Evolutionary conservation across 768 basidiomycete genomes (phyloP), one percentile per base, ranked within the genome.

Genomic region (Boletus pseudo-olivaceus): DNA sequence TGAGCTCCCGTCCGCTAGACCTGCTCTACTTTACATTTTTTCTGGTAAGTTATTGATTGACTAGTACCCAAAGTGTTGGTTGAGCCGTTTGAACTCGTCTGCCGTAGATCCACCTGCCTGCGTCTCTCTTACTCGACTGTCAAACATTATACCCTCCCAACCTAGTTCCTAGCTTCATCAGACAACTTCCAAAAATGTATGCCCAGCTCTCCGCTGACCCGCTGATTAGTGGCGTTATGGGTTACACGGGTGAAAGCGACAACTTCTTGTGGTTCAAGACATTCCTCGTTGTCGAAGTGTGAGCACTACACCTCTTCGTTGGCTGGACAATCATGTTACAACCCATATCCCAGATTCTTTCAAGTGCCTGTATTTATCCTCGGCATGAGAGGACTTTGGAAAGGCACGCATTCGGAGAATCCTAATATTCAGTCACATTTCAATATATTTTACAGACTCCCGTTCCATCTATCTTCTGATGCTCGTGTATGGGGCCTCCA

Each of bases 341-440:
- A 20, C 11, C 34, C 9, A 12, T 27, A 14, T 14, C 30, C 0
- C 33, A 49, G 85, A 15, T 56, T 82, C 46, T 87, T 88, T 67
- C 91, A 93, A 64, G 70, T 92, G 0, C 93, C 93, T 0, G 78
- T 85, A 0, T 93, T 93, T 65, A 60, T 91, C 41, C 54, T 93
- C n/a, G 88, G 87, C 12, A 76, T 81, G 42, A 72, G 72, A 14
- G 83, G 79, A 0, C 72, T 89, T 12, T 85, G 79, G 76, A 76
- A 73, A 61, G 80, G 88, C 80, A 59, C 30, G 23, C 27, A 40
- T 26, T 3, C 19, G 27, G 3, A 8, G 7, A n/a, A 52, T 53
- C 26, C 37, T 14, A 9, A 15, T n/a, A 11, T 4, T 11, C 41
- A 9, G 10, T n/a, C 14, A 10, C 43, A 37, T 44, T 33, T 20